Percentiles rank a stretch among this genome's conserved stretches.
Evolutionary conservation across 371 early-diverging fungal species (phyloP).

Genomic region (Rhizopus arrhizus): DNA sequence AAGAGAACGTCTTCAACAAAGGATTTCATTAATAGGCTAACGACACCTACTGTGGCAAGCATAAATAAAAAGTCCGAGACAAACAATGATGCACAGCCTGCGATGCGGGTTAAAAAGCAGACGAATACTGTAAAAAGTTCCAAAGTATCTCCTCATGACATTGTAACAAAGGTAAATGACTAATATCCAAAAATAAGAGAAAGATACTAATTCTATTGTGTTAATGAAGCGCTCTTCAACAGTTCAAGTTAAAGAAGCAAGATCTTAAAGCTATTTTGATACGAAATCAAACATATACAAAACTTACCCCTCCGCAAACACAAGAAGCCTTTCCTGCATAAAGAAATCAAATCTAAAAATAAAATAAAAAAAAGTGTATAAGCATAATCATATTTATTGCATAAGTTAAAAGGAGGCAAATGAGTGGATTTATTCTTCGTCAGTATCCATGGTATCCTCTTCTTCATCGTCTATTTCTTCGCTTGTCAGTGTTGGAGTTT

Average conservation of each 20-base stretch:
- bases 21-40: slow-evolving; percentile 23
- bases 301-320: neutral
- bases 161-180: neutral
- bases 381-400: neutral
- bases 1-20: slow-evolving; percentile 16
- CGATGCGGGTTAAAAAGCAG: neutral
- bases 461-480: slow-evolving; percentile 8
- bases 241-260: neutral
- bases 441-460: slow-evolving; percentile 22
- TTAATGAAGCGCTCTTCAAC: slow-evolving; percentile 1
- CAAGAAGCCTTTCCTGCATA: neutral
- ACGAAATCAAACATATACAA: neutral
- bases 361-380: neutral
- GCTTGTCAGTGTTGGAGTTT: neutral
- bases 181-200: neutral
- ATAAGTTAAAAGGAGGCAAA: neutral
- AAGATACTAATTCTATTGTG: neutral
- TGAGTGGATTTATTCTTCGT: neutral
- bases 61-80: slow-evolving; percentile 13
- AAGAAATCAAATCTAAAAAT: neutral
- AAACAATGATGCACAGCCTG: neutral
- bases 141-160: neutral
- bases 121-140: neutral
- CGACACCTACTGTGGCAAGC: slow-evolving; percentile 24
- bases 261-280: neutral